A percentile compares a stretch with the other conserved stretches of the same genome.
These are phyloP conservation scores for Exophiala sp. DNA, from an alignment of 2,329 filamentous ascomycete species.

Conservation along the genomic window DNA sequence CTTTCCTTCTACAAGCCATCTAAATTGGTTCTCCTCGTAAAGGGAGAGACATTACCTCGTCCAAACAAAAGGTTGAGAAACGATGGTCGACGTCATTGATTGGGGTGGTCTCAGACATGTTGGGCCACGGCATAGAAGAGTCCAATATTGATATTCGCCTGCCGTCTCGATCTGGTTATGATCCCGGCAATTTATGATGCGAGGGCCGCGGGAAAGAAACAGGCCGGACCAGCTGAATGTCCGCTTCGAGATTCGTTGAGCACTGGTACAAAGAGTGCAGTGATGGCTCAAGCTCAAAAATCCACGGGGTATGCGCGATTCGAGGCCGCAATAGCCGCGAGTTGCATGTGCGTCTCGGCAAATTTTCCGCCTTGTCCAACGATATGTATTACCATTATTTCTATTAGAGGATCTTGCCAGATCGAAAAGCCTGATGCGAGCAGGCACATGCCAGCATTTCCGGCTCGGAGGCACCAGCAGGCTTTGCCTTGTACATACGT, in stretches of 20 bases:
- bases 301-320: neutral
- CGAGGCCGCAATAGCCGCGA: constrained; percentile 3
- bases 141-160: neutral
- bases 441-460: too few relatives aligned
- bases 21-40: neutral
- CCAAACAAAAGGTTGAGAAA: neutral
- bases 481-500: too few relatives aligned
- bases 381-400: too few relatives aligned
- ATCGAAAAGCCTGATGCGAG: too few relatives aligned
- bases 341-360: constrained; percentile 12
- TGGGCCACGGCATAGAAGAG: neutral
- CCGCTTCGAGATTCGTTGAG: constrained; percentile 1
- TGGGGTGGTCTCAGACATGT: neutral
- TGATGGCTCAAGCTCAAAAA: constrained; percentile 1
- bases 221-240: neutral
- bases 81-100: neutral
- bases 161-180: neutral
- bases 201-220: neutral
- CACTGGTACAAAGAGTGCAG: neutral
- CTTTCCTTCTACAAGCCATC: neutral
- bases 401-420: too few relatives aligned
- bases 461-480: too few relatives aligned
- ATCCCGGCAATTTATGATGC: neutral
- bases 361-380: neutral
- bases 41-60: neutral